Evolutionary conservation across 2,329 filamentous ascomycete species (phyloP).

Genomic region (Chaetomiaceae sp.): DNA sequence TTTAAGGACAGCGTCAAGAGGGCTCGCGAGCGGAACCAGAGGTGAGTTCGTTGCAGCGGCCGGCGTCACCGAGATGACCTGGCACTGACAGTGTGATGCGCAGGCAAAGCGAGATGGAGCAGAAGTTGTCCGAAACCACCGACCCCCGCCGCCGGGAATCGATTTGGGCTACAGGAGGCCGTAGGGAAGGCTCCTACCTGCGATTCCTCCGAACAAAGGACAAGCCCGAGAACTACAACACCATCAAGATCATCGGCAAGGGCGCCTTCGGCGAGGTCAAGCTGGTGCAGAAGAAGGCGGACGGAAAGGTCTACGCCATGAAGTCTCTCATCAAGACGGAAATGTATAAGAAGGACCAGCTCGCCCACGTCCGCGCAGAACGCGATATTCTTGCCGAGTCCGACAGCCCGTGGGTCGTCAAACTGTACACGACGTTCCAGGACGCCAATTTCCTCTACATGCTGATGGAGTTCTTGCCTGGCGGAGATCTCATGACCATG

Average conservation of each 20-base stretch:
- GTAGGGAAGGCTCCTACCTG: conserved; percentile 87
- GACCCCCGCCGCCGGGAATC: conserved; percentile 74
- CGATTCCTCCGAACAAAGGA: conserved; percentile 93
- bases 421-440: conserved; percentile 97
- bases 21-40: conserved; percentile 88
- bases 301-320: conserved; percentile 96
- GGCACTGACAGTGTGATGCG: conserved; percentile 7
- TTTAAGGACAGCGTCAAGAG: conserved; percentile 99
- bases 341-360: conserved; percentile 99
- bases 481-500: conserved; percentile 99
- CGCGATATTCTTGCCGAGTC: conserved; percentile 97
- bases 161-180: conserved; percentile 78
- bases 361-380: conserved; percentile 95
- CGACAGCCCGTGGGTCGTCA: conserved; percentile 99
- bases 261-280: conserved; percentile 98
- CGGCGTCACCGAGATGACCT: background rate
- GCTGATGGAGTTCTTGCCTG: conserved; percentile 98
- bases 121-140: conserved; percentile 72
- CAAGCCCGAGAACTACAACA: conserved; percentile 89
- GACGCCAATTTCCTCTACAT: conserved; percentile 95
- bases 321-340: conserved; percentile 98
- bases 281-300: conserved; percentile 91
- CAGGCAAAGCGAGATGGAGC: conserved; percentile 89
- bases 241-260: conserved; percentile 97
- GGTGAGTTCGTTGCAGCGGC: conserved; percentile 52